Evolutionary conservation across 148 eudicot species (phyloP).

Genomic region (Silene uniflora): DNA sequence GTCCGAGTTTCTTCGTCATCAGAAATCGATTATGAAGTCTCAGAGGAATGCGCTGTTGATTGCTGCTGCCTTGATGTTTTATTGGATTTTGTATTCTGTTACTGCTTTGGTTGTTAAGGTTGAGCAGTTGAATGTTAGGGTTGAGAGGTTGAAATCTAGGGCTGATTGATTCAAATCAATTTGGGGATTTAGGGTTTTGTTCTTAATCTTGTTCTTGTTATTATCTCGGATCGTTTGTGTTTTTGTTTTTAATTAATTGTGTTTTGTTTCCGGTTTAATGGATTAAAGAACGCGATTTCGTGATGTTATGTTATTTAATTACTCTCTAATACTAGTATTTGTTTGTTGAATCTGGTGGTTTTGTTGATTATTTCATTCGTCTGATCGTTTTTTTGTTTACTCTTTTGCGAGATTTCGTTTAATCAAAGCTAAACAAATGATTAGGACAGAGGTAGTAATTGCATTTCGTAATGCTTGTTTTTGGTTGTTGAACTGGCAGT

Average conservation of each 20-base stretch:
- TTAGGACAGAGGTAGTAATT: too few species aligned
- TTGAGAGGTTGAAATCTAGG: constrained; percentile 51
- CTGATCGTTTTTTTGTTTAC: too few species aligned
- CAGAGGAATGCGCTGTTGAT: constrained; percentile 76
- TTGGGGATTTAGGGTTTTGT: neutral
- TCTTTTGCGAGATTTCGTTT: too few species aligned
- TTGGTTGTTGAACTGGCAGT: too few species aligned
- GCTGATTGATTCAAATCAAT: constrained; percentile 33
- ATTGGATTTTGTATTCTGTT: constrained; percentile 73
- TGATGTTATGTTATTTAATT: neutral
- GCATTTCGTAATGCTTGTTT: too few species aligned
- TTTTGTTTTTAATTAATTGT: neutral
- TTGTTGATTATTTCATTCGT: too few species aligned
- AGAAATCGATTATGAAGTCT: constrained; percentile 74
- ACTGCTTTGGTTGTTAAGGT: constrained; percentile 51
- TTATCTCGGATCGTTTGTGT: too few species aligned
- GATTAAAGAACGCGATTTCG: neutral
- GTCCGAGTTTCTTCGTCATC: constrained; percentile 75
- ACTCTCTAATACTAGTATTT: too few species aligned
- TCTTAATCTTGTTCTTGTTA: too few species aligned
- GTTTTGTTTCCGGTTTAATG: neutral
- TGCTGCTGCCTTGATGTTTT: constrained; percentile 63
- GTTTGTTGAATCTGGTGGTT: too few species aligned
- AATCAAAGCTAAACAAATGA: too few species aligned
- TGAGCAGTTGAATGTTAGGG: constrained; percentile 56